phyloP scores from a whole-genome alignment of 306 rosid genomes.

The Inga laurina region DNA sequence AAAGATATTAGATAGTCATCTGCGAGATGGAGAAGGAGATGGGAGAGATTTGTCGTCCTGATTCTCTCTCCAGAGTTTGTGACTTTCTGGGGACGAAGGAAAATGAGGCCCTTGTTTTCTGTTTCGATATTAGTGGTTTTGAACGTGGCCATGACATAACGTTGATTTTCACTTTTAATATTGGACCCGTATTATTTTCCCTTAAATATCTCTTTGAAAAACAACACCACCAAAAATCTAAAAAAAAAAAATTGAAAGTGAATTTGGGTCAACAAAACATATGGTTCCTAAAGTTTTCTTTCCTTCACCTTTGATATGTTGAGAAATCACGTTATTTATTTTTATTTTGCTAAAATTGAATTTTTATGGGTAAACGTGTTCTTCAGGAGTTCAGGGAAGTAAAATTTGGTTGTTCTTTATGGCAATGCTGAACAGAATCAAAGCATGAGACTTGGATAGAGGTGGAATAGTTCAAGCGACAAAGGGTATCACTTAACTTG shows the following conservation, averaged over 20 bases:
- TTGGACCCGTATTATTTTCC: constrained; percentile 7
- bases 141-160: constrained; percentile 48
- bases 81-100: constrained; percentile 31
- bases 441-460: not conserved
- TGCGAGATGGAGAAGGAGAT: not conserved
- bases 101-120: constrained; percentile 43
- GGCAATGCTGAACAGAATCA: not conserved
- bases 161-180: constrained; percentile 31
- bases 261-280: not conserved
- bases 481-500: not conserved
- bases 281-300: not conserved
- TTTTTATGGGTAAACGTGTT: not conserved
- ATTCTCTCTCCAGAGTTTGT: constrained; percentile 7
- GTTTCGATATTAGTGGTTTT: constrained; percentile 52
- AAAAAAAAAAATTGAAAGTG: not conserved
- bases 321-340: not conserved
- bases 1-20: constrained; percentile 36
- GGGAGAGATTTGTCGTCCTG: constrained; percentile 6
- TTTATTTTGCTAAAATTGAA: not conserved
- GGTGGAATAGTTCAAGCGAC: not conserved
- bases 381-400: too few species aligned
- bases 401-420: not conserved
- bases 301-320: not conserved
- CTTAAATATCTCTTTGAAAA: not conserved
- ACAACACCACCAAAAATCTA: not conserved